A percentile compares a stretch with the other conserved stretches of the same genome.
Conservation (phyloP, 2,329 filamentous ascomycete genomes). For the Chaetomiaceae sp. region DNA sequence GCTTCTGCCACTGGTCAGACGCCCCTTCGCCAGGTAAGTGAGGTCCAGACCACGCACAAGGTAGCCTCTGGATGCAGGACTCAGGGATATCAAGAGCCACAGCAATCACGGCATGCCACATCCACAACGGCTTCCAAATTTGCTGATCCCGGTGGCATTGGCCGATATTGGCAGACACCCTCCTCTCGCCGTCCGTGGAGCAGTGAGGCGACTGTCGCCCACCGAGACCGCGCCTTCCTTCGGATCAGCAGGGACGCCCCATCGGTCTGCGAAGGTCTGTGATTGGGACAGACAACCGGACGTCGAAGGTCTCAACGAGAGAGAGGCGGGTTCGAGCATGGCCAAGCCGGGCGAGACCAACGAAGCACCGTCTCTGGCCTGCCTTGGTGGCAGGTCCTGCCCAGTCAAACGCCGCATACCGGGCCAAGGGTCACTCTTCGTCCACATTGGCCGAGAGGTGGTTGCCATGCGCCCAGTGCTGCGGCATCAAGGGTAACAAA, state of each 20-base stretch:
- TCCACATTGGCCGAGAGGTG: constrained; percentile 15
- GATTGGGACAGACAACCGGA: too few relatives aligned
- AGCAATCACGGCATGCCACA: constrained; percentile 25
- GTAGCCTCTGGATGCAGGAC: constrained; percentile 11
- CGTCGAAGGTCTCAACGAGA: not conserved
- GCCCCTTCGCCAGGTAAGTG: constrained; percentile 3
- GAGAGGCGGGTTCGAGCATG: too few relatives aligned
- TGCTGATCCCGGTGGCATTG: constrained; percentile 5
- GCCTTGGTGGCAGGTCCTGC: not conserved
- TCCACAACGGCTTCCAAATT: constrained; percentile 8
- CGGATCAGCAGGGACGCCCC: too few relatives aligned
- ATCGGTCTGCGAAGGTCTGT: too few relatives aligned
- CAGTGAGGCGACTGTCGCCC: constrained; percentile 18
- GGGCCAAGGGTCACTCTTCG: not conserved
- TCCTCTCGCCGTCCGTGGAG: constrained; percentile 1
- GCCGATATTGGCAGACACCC: not conserved
- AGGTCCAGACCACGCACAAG: constrained; percentile 12
- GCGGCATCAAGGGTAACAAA: not conserved
- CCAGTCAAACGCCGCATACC: not conserved
- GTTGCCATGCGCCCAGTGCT: constrained; percentile 7
- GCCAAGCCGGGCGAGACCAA: not conserved
- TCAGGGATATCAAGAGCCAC: constrained; percentile 2
- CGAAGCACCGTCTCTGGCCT: too few relatives aligned
- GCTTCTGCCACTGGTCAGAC: not conserved
- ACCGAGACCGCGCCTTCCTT: too few relatives aligned